Base-by-base conservation (phyloP, 805 yeast species). In the Lipomyces starkeyi region DNA sequence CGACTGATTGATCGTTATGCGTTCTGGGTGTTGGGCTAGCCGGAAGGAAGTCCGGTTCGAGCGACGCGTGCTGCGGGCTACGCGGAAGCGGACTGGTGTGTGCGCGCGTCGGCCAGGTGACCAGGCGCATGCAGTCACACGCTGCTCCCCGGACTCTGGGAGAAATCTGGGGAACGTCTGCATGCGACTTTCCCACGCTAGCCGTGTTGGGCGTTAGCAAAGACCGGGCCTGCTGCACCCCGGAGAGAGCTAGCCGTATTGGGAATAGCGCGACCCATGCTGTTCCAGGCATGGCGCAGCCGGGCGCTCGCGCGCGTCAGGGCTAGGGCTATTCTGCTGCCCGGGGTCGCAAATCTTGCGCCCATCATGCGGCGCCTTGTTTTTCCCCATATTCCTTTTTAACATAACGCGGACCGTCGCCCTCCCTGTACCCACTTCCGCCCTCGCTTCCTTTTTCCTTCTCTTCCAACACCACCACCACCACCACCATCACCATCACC, bases 341-440 rank as follows among this genome's bases (percentile, higher is more conserved):
- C 49, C 49, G 22, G 49, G 22, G 49, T 17, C 14, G 43, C 43
- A 37, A 37, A 37, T 43, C 20, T 17, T 43, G 49, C 49, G 49
- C 20, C 40, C 17, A 43, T 43, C 49, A 17, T 43, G 49, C 49
- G 49, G 49, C 49, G 49, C 22, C 49, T 43, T n/a, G 49, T 43
- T 43, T 43, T 35, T n/a, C 22, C 49, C 22, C 22, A 17, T 17
- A 43, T n/a, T 37, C 43, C 43, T 37, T 37, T 37, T 37, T 29
- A 37, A 37, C 43, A 37, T 14, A 35, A 35, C 49, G 49, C 1
- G 20, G 49, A 13, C 49, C 20, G 20, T 3, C 49, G 9, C 40
- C 40, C 49, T 9, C 49, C 20, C 47, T 40, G 17, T 52, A 8
- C 14, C 25, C 61, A 29, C 47, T 61, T 47, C 17, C 54, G 29